Evolutionary conservation across 371 early-diverging fungal genomes (phyloP), one percentile per base, ranked within the genome.

Genomic region (Funneliformis caledonium): DNA sequence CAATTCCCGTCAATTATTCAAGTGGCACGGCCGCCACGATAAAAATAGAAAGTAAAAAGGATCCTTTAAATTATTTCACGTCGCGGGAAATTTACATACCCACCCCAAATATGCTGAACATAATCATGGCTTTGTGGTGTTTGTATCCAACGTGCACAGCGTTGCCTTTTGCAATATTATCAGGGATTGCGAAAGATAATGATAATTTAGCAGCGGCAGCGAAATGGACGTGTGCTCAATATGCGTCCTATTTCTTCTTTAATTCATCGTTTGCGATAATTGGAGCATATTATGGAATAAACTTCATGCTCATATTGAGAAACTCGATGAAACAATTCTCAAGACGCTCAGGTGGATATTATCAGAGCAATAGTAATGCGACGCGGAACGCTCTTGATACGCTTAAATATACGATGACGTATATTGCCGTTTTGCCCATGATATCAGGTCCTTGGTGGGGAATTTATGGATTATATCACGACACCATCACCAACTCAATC

Each of bases 351-450:
- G 47, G 14, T 5, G 31, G 19, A 9, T 78, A 22, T 50, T 45
- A 78, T 67, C 43, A 48, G 48, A 67, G 67, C 2, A 50, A 50
- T 12, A 37, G 69, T 69, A 68, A 47, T 70, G 65, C 48, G 11
- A 79, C 79, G n/a, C 37, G 79, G 4, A n/a, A 60, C 37, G 79
- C 79, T 37, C 52, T 79, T 26, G 48, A 79, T 42, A 26, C 70
- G 6, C 47, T 79, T 8, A 79, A 79, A 70, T 79, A 79, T 65
- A 79, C 79, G 1, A 79, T 79, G 79, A 60, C 70, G 6, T 79
- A 79, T 33, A n/a, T 79, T 26, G 65, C 64, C 5, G 43, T 79
- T 14, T 37, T 79, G 19, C 64, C 70, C 2, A 19, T 56, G 14
- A 26, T 79, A 19, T 45, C 79, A 0, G 79, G 43, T 4, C 79